A percentile compares a stretch with the other conserved stretches of the same genome.
Evolutionary conservation across 306 rosid genomes (phyloP).

Genomic region (Castanea crenata): DNA sequence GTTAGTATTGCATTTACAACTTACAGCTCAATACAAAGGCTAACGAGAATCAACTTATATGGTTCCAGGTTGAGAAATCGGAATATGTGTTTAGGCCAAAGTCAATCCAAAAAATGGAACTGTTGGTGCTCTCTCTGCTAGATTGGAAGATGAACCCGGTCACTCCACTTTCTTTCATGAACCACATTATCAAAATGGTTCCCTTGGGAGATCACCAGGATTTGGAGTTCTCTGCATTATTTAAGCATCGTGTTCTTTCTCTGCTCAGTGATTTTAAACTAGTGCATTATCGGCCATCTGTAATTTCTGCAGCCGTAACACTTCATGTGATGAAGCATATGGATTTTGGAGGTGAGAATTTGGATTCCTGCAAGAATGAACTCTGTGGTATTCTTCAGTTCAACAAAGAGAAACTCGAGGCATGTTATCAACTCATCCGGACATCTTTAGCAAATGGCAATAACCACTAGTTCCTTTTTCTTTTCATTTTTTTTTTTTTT

Average conservation of each 20-base stretch:
- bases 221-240: neutral
- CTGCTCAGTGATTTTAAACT: neutral
- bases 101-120: constrained; percentile 3
- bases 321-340: neutral
- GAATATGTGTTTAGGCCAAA: neutral
- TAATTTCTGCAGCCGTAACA: neutral
- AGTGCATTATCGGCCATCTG: neutral
- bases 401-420: neutral
- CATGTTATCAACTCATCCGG: neutral
- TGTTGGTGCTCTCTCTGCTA: neutral
- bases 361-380: neutral
- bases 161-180: neutral
- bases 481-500: no score
- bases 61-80: neutral
- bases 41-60: neutral
- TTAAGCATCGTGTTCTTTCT: neutral
- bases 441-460: neutral
- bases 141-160: constrained; percentile 3
- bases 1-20: no score
- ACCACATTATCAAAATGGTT: neutral
- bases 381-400: neutral
- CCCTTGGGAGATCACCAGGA: neutral
- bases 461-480: no score
- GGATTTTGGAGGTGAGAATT: neutral
- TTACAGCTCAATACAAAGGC: neutral